These are phyloP conservation scores for Trametes cubensis DNA, from an alignment of 768 basidiomycete genomes.

Conservation along the genomic window DNA sequence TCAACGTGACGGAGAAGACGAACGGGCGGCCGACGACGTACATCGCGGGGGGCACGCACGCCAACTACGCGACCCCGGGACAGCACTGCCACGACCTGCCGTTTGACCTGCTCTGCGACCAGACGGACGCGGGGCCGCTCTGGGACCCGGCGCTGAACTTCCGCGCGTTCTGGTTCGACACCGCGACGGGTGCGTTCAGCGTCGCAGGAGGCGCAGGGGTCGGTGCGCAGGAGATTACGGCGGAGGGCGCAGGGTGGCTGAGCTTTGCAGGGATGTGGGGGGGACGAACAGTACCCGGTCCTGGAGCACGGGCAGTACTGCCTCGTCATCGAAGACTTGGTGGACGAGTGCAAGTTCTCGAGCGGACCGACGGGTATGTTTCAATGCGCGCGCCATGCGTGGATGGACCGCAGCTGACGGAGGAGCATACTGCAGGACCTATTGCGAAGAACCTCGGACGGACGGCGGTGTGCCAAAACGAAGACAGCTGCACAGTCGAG, in stretches of 20 bases:
- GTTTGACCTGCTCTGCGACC: slow-evolving; percentile 27
- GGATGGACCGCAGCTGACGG: neutral
- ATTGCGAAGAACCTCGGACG: slow-evolving; percentile 32
- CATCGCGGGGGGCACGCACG: slow-evolving; percentile 34
- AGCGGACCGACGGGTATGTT: slow-evolving; percentile 34
- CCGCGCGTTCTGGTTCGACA: slow-evolving; percentile 34
- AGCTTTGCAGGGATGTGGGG: slow-evolving; percentile 31
- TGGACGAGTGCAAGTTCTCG: slow-evolving; percentile 28
- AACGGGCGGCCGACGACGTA: slow-evolving; percentile 31
- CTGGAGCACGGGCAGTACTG: slow-evolving; percentile 32
- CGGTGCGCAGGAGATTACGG: slow-evolving; percentile 19
- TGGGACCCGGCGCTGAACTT: slow-evolving; percentile 36
- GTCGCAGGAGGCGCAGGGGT: slow-evolving; percentile 24
- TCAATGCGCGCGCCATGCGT: neutral
- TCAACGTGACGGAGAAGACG: slow-evolving; percentile 26
- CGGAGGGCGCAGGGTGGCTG: slow-evolving; percentile 33
- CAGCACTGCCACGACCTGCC: slow-evolving; percentile 31
- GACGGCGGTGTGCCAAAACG: slow-evolving; percentile 29
- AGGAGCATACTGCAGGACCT: slow-evolving; percentile 22
- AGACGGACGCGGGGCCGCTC: slow-evolving; percentile 31
- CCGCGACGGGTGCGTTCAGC: slow-evolving; percentile 23
- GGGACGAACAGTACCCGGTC: slow-evolving; percentile 32
- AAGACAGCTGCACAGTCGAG: slow-evolving; percentile 26
- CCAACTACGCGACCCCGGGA: slow-evolving; percentile 34
- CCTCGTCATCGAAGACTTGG: slow-evolving; percentile 13